Evolutionary conservation across 345 rosid species (phyloP).

Genomic region (Eucalyptus cloeziana): DNA sequence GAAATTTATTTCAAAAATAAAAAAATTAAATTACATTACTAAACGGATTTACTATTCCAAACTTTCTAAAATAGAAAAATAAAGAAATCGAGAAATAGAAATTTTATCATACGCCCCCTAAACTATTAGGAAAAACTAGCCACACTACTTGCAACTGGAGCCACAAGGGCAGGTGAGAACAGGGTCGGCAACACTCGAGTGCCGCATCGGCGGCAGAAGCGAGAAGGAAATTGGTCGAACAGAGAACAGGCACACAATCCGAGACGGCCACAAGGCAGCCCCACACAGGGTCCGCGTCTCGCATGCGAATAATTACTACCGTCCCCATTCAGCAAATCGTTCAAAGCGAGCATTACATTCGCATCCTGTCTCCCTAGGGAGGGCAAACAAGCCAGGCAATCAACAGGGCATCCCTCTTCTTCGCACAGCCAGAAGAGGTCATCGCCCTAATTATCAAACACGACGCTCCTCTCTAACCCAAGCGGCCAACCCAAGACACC

Average conservation of each 20-base stretch:
- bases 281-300: rapidly evolving
- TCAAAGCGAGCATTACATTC: neutral
- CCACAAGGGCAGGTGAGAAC: neutral
- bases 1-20: no score
- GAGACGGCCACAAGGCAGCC: neutral
- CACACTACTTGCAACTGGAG: neutral
- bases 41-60: no score
- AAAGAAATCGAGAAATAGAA: no score
- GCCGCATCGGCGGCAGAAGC: neutral
- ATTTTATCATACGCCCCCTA: neutral
- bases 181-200: neutral
- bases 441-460: no score
- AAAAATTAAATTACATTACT: no score
- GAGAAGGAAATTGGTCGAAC: neutral
- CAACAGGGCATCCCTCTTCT: no score
- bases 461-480: no score
- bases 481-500: no score
- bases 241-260: neutral
- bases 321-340: neutral
- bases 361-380: neutral
- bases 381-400: neutral
- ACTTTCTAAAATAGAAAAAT: no score
- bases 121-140: neutral
- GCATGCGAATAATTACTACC: neutral
- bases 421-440: no score